These are phyloP conservation scores for Globisporangium carolinianum DNA, from an alignment of 352 stramenopile genomes.

Conservation along the genomic window DNA sequence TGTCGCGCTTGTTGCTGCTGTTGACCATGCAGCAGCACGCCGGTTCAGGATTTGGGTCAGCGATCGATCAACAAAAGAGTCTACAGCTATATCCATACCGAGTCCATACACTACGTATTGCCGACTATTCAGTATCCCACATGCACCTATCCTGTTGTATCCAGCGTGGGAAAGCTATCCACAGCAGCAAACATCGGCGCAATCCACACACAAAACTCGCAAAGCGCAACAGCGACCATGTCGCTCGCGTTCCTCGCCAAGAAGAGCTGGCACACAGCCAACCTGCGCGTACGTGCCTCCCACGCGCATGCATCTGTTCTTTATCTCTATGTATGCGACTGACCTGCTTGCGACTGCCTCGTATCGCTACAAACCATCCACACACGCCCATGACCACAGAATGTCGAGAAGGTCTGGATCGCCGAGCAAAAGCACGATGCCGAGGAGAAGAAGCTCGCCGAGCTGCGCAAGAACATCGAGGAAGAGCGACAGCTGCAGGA, in stretches of 20 bases:
- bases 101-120: too few species aligned
- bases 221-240: conserved; percentile 23
- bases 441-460: conserved; percentile 90
- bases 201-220: too few species aligned
- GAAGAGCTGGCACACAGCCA: conserved; percentile 97
- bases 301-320: background rate
- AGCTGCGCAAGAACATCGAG: conserved; percentile 95
- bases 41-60: too few species aligned
- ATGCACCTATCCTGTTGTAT: too few species aligned
- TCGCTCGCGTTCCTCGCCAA: conserved; percentile 93
- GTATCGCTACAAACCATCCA: background rate
- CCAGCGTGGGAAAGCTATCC: too few species aligned
- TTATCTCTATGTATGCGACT: too few species aligned
- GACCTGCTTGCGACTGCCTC: background rate
- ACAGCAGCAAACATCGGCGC: background rate
- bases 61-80: background rate
- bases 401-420: conserved; percentile 97
- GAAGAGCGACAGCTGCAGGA: conserved; percentile 95
- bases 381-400: conserved; percentile 30
- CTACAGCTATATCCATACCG: background rate
- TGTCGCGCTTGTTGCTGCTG: background rate
- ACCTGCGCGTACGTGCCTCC: conserved; percentile 69
- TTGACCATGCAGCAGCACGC: background rate
- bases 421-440: conserved; percentile 92
- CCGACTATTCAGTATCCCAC: too few species aligned